Evolutionary conservation across 495 filamentous ascomycete genomes (phyloP).

Genomic region (Tetracladium marchalianum): DNA sequence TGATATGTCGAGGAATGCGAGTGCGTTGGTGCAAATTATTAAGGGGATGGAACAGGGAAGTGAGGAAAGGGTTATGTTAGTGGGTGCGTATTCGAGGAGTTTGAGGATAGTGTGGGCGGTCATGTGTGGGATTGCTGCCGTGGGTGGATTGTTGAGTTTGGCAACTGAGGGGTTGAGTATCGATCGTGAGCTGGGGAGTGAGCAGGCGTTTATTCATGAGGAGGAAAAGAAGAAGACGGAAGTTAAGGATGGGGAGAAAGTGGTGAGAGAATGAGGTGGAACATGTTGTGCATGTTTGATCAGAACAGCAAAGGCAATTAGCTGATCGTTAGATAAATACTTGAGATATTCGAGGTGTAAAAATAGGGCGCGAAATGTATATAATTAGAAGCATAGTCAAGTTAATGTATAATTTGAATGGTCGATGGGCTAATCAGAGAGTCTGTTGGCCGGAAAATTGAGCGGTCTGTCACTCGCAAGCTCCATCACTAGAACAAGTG

Average conservation of each 20-base stretch:
- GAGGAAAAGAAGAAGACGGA: neutral
- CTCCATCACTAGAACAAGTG: too few species aligned
- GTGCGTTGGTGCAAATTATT: slow-evolving; percentile 46
- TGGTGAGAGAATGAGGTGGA: neutral
- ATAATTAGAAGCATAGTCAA: too few species aligned
- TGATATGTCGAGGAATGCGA: slow-evolving; percentile 43
- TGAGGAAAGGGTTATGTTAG: slow-evolving; percentile 32
- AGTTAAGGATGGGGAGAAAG: neutral
- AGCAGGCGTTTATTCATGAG: slow-evolving; percentile 2
- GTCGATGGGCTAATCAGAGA: too few species aligned
- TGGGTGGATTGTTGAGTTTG: slow-evolving; percentile 4
- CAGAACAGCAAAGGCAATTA: too few species aligned
- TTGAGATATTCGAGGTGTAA: too few species aligned
- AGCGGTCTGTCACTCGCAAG: too few species aligned
- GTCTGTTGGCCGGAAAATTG: too few species aligned
- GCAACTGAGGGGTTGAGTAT: slow-evolving; percentile 7
- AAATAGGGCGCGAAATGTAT: too few species aligned
- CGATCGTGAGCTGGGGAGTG: slow-evolving; percentile 1
- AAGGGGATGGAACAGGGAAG: slow-evolving; percentile 36
- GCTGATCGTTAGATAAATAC: too few species aligned
- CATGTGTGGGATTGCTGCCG: slow-evolving; percentile 21
- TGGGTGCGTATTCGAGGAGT: slow-evolving; percentile 41
- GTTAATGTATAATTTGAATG: too few species aligned
- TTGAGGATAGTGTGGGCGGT: slow-evolving; percentile 48
- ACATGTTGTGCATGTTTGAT: too few species aligned